Conservation (phyloP, 441 rosid species). For the Gossypium davidsonii region DNA sequence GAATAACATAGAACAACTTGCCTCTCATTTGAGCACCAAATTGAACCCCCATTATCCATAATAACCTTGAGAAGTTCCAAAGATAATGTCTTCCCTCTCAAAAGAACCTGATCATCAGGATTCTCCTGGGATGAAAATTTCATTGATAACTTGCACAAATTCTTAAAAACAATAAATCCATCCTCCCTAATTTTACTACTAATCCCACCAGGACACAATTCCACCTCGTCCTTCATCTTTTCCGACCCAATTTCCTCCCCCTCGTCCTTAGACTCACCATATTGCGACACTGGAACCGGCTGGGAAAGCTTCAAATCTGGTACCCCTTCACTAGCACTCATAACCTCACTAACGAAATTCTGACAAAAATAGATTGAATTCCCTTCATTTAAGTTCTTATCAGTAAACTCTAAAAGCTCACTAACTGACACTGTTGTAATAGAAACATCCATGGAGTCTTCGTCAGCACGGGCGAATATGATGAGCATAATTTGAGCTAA, state of each 20-base stretch:
- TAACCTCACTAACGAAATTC: constrained; percentile 65
- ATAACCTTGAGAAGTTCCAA: constrained; percentile 82
- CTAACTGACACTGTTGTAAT: constrained; percentile 52
- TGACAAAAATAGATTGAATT: constrained; percentile 74
- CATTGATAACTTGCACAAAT: constrained; percentile 88
- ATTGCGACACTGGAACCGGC: constrained; percentile 21
- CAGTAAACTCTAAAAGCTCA: constrained; percentile 73
- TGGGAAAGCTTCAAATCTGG: constrained; percentile 31
- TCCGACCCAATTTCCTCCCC: constrained; percentile 25
- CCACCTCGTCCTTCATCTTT: constrained; percentile 28
- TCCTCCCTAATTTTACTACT: constrained; percentile 79
- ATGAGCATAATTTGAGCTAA: constrained; percentile 79
- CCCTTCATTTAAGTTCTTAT: constrained; percentile 86
- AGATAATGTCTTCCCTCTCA: constrained; percentile 84
- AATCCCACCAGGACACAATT: constrained; percentile 20
- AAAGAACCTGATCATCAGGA: constrained; percentile 83
- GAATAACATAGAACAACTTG: constrained; percentile 28
- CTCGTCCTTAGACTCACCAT: constrained; percentile 34
- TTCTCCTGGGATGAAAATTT: constrained; percentile 83
- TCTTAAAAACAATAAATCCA: constrained; percentile 75
- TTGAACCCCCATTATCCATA: constrained; percentile 70
- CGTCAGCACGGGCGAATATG: constrained; percentile 73
- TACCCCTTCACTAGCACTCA: constrained; percentile 59
- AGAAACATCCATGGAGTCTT: constrained; percentile 49
- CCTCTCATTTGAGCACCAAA: constrained; percentile 84